Evolutionary conservation across 345 rosid species (phyloP).

Genomic region (Arabis hirsuta): DNA sequence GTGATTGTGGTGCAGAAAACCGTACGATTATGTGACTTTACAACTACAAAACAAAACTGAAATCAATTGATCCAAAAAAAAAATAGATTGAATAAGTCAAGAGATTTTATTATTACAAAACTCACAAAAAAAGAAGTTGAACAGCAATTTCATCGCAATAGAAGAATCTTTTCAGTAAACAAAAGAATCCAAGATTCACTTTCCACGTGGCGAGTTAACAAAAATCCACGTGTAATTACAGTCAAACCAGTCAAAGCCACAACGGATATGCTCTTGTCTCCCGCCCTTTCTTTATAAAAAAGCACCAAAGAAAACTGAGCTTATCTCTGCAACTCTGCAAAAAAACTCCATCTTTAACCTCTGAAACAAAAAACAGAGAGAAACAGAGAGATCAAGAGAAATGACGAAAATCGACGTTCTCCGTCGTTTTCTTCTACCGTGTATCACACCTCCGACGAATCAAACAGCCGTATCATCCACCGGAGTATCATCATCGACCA

Average conservation of each 20-base stretch:
- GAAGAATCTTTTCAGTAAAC: slow-evolving; percentile 21
- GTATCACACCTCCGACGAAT: slow-evolving; percentile 55
- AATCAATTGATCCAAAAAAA: slow-evolving; percentile 1
- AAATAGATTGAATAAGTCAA: slow-evolving; percentile 8
- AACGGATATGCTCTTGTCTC: slow-evolving; percentile 41
- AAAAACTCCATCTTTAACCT: slow-evolving; percentile 20
- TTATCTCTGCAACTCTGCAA: slow-evolving; percentile 38
- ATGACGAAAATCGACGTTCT: slow-evolving; percentile 73
- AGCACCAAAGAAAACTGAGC: slow-evolving; percentile 26
- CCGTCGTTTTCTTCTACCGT: slow-evolving; percentile 77
- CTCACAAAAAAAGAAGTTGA: neutral
- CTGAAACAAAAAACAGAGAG: neutral
- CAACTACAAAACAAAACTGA: slow-evolving; percentile 21
- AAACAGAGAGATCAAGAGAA: neutral
- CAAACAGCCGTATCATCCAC: slow-evolving; percentile 42
- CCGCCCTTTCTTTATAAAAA: slow-evolving; percentile 45
- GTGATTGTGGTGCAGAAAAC: slow-evolving; percentile 30
- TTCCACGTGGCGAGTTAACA: slow-evolving; percentile 18
- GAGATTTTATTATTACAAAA: slow-evolving; percentile 7
- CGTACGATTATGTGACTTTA: slow-evolving; percentile 25
- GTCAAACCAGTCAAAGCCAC: slow-evolving; percentile 47
- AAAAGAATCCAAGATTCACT: slow-evolving; percentile 25
- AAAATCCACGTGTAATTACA: slow-evolving; percentile 33
- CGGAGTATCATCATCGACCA: slow-evolving; percentile 35
- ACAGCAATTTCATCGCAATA: neutral